Evolutionary conservation across 106 monocot genomes (phyloP).

Genomic region (Dendrobium huoshanense): DNA sequence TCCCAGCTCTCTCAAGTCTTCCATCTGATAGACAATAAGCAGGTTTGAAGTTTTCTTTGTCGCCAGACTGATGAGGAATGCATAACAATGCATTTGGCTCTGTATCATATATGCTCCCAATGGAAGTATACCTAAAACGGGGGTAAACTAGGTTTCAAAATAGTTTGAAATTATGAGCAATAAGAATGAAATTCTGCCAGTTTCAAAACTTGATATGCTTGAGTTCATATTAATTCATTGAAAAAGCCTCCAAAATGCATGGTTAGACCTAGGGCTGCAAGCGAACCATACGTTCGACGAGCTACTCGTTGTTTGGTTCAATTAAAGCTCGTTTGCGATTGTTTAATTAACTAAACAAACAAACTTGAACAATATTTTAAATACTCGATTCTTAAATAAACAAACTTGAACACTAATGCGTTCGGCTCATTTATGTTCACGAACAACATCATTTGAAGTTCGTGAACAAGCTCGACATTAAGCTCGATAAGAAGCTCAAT

Average conservation of each 20-base stretch:
- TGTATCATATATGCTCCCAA: slow-evolving; percentile 99
- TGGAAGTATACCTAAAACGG: slow-evolving; percentile 80
- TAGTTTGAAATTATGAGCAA: not conserved
- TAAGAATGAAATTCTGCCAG: not conserved
- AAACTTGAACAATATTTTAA: too few relatives aligned
- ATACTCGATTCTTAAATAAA: too few relatives aligned
- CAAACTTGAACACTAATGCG: too few relatives aligned
- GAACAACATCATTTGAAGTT: too few relatives aligned
- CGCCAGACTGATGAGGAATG: slow-evolving; percentile 31
- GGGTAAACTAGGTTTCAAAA: not conserved
- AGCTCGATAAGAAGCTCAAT: too few relatives aligned
- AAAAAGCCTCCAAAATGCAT: not conserved
- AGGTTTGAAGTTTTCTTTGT: slow-evolving; percentile 67
- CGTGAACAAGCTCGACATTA: too few relatives aligned
- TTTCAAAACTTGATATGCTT: not conserved
- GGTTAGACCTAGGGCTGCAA: too few relatives aligned
- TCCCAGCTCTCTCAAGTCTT: slow-evolving; percentile 91
- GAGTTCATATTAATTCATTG: not conserved
- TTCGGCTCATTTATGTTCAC: too few relatives aligned
- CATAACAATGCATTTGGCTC: slow-evolving; percentile 82
- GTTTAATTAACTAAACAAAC: too few relatives aligned
- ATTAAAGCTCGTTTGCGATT: too few relatives aligned
- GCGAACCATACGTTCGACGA: too few relatives aligned
- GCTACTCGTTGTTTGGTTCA: too few relatives aligned
- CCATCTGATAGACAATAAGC: slow-evolving; percentile 91